Evolutionary conservation across 768 basidiomycete genomes (phyloP), one percentile per base, ranked within the genome.

Genomic region (Zangia roseola): DNA sequence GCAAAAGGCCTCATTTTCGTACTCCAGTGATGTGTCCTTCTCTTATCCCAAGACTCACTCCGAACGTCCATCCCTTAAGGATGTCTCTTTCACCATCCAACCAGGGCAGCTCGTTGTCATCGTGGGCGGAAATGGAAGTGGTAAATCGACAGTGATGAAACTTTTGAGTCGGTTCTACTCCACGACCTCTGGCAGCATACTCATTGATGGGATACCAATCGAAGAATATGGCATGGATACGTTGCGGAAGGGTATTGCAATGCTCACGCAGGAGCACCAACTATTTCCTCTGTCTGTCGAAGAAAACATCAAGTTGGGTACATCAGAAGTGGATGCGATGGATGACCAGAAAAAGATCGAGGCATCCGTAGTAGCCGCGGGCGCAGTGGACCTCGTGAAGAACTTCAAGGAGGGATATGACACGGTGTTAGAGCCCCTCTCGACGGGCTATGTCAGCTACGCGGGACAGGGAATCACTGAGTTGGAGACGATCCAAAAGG

Each of bases 11-110:
- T 31, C 14, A 31, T 6, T 26, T 5, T 20, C 6, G 1, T 13
- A 8, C 21, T 30, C 5, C 34, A 84, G 83, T 14, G 58, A 81
- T 42, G 72, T 84, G 0, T 67, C 67, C 0, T 84, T 84, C 49
- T 60, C 67, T 9, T 85, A 85, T 54, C 80, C 81, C 0, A 74
- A 71, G 19, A 67, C 65, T 40, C 53, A 58, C 13, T 50, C 60
- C 14, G 50, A 58, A 19, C 56, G 45, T 10, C 23, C 51, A 0
- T 65, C 64, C n/a, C 49, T 70, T 46, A 41, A 54, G 42, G 19
- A 55, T n/a, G 58, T 69, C 5, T 62, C 62, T 5, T 69, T 71
- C 43, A 55, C 55, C 10, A 63, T 71, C 24, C 48, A 54, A 10
- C 60, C 63, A 8, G 70, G 70, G 6, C 63, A 65, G 19, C 54